Evolutionary conservation across 176 grass and related monocot genomes (phyloP).

Genomic region (Eragrostis nindensis): DNA sequence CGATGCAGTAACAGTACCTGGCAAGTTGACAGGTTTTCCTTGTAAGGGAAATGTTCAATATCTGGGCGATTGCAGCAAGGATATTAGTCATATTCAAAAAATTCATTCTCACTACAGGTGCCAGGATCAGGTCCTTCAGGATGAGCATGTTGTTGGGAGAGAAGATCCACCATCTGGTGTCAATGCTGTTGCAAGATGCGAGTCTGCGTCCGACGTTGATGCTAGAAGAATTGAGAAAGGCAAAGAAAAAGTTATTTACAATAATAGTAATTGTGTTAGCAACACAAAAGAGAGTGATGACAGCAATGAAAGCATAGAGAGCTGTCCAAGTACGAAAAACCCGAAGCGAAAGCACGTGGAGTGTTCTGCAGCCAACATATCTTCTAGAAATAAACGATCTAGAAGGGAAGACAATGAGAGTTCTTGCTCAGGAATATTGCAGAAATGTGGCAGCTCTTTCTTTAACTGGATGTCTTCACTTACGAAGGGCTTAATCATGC

Average conservation of each 20-base stretch:
- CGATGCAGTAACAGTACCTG: slow-evolving; percentile 26
- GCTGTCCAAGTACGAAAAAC: slow-evolving; percentile 53
- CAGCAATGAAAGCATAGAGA: slow-evolving; percentile 89
- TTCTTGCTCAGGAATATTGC: slow-evolving; percentile 50
- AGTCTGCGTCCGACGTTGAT: slow-evolving; percentile 32
- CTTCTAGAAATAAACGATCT: slow-evolving; percentile 57
- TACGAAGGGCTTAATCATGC: slow-evolving; percentile 51
- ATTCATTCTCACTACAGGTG: not conserved
- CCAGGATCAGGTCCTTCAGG: slow-evolving; percentile 39
- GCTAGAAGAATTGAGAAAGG: slow-evolving; percentile 57
- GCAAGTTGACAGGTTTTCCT: slow-evolving; percentile 30
- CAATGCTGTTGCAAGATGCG: slow-evolving; percentile 30
- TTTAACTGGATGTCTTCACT: slow-evolving; percentile 93
- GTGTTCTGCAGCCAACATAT: slow-evolving; percentile 33
- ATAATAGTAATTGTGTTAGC: slow-evolving; percentile 47
- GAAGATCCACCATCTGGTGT: slow-evolving; percentile 26
- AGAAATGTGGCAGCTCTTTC: slow-evolving; percentile 69
- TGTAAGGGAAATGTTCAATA: slow-evolving; percentile 25
- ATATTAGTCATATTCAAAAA: not conserved
- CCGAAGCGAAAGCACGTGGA: slow-evolving; percentile 59
- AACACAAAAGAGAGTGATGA: slow-evolving; percentile 56
- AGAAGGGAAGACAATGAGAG: slow-evolving; percentile 61
- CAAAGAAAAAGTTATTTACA: slow-evolving; percentile 73
- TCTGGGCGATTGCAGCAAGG: not conserved
- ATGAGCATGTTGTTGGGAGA: slow-evolving; percentile 29